Conservation (phyloP, 768 basidiomycete species). For the Phylloporus rhodoxanthus region DNA sequence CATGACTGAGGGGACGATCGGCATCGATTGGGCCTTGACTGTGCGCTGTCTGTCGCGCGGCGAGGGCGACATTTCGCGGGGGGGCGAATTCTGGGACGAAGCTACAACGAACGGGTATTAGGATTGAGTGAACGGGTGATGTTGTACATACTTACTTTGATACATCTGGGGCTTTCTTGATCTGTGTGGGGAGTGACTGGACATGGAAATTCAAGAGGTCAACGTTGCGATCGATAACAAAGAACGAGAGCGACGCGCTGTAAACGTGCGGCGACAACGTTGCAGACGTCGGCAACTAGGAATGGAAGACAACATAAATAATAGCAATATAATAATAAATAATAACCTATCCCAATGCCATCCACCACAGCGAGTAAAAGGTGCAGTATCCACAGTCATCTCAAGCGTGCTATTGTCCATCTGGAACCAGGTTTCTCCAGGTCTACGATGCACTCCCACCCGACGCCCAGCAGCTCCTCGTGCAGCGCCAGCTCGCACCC, state of each 20-base stretch:
- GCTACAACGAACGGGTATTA: slow-evolving; percentile 3
- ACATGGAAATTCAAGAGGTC: slow-evolving; percentile 40
- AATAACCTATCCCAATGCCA: slow-evolving; percentile 5
- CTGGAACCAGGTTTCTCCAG: slow-evolving; percentile 36
- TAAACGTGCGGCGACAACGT: neutral
- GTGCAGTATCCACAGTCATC: neutral
- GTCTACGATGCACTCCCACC: slow-evolving; percentile 48
- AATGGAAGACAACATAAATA: slow-evolving; percentile 47
- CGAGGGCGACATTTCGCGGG: slow-evolving; percentile 40
- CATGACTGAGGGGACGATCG: slow-evolving; percentile 52
- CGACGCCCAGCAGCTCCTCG: slow-evolving; percentile 44
- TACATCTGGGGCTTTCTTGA: slow-evolving; percentile 48
- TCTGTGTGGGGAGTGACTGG: slow-evolving; percentile 56
- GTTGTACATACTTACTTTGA: slow-evolving; percentile 13
- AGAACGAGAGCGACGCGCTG: slow-evolving; percentile 32
- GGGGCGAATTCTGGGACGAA: slow-evolving; percentile 28
- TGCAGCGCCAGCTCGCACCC: slow-evolving; percentile 45
- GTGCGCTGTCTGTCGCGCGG: slow-evolving; percentile 47
- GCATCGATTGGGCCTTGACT: slow-evolving; percentile 55
- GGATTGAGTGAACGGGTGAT: no score
- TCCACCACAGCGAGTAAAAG: slow-evolving; percentile 16
- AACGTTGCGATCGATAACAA: slow-evolving; percentile 31
- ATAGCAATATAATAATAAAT: neutral
- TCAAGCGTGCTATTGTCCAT: neutral
- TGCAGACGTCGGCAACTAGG: slow-evolving; percentile 31